Base-by-base conservation (phyloP, 305 asterid species). In the Fraxinus latifolia region DNA sequence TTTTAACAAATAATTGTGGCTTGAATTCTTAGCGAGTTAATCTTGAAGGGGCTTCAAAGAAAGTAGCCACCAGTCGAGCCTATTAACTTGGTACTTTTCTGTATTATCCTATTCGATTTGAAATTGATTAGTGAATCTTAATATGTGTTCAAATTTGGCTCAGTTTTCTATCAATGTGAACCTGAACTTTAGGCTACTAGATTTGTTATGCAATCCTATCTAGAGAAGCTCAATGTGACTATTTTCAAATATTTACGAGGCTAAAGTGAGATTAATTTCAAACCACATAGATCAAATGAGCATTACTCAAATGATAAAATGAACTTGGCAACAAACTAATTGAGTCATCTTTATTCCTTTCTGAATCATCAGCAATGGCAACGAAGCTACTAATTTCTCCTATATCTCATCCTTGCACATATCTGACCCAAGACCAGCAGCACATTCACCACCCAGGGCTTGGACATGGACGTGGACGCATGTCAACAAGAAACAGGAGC, bases 381-480 rank as follows among this genome's bases (percentile, higher is more conserved):
- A 83, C 89, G 36, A 91, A 90, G 87, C 93, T 89, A 29, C 76
- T 85, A 14, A 84, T 89, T 79, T 88, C 90, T 78, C 90, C 93
- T 7, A 77, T 89, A 73, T 76, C 89, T 80, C 88, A 83, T 58
- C 87, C 82, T 27, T 86, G 85, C 85, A 79, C 87, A 19, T 76
- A 87, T 60, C 36, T 83, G 37, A 81, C 81, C 80, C 80, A 81
- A 82, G 87, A 84, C 79, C 85, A 62, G 25, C 81, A 39, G 27
- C 86, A 70, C 42, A 58, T 82, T 65, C 87, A 42, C 32, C 87
- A 34, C 25, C 37, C 88, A 76, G 85, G 89, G 90, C 80, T 53
- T 12, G 79, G 88, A 42, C 84, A 33, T 0, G 37, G 15, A 36
- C 9, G 0, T 23, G 70, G 74, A 77, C 82, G 42, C 25, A 47